These are phyloP conservation scores for Phytophthora foliorum DNA, from an alignment of 352 stramenopile species.

Conservation along the genomic window DNA sequence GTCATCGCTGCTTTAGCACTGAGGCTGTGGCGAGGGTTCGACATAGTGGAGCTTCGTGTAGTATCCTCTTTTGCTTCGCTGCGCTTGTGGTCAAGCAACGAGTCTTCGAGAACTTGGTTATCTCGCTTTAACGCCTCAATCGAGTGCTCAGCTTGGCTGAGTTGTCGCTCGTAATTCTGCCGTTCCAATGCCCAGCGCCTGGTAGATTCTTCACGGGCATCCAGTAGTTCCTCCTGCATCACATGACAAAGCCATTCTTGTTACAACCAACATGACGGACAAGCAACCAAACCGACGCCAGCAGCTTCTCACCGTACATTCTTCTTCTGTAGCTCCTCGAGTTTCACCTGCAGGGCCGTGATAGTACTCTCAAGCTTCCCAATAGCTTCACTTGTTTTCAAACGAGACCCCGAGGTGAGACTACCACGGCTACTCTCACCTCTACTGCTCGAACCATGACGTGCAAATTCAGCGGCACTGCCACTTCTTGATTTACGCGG, in stretches of 20 bases:
- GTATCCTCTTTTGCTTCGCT: constrained; percentile 21
- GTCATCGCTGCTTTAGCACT: constrained; percentile 15
- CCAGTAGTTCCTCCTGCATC: constrained; percentile 64
- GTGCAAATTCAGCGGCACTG: constrained; percentile 8
- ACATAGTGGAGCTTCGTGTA: neutral
- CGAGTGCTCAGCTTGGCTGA: constrained; percentile 69
- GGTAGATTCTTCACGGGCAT: constrained; percentile 67
- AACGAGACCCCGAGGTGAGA: constrained; percentile 22
- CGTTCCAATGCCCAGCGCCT: constrained; percentile 76
- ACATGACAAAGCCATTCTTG: neutral
- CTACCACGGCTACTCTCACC: constrained; percentile 11
- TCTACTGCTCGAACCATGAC: constrained; percentile 19
- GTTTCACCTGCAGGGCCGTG: constrained; percentile 56
- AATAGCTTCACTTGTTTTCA: constrained; percentile 42
- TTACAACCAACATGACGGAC: neutral
- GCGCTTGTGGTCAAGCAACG: constrained; percentile 52
- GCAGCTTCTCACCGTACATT: constrained; percentile 66
- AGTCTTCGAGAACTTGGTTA: constrained; percentile 70
- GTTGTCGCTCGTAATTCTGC: constrained; percentile 72
- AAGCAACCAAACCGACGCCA: neutral
- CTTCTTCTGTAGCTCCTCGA: constrained; percentile 79
- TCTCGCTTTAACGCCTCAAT: constrained; percentile 65
- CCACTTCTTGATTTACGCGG: constrained; percentile 35
- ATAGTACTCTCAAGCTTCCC: constrained; percentile 72
- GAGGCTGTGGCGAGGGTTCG: constrained; percentile 4